phyloP scores from a whole-genome alignment of 2,329 filamentous ascomycete genomes.

The Ophiocordyceps camponoti-rufipedis region DNA sequence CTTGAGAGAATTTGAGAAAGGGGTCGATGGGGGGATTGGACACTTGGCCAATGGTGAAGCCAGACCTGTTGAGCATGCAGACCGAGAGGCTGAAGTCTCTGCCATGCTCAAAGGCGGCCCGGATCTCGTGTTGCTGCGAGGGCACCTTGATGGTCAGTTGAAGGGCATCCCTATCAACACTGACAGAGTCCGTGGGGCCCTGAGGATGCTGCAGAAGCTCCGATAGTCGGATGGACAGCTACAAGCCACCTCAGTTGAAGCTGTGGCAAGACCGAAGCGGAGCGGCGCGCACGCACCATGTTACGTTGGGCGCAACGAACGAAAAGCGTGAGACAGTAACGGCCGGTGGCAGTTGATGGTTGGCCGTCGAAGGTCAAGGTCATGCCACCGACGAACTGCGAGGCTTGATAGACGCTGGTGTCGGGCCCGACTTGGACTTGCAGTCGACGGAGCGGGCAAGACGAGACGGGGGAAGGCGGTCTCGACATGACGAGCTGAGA shows the following conservation, averaged over 20 bases:
- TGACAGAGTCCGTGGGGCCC: conserved; percentile 5
- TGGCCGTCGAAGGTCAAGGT: conserved; percentile 12
- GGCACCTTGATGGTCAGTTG: conserved; percentile 10
- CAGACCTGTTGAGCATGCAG: conserved; percentile 13
- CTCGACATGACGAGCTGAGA: conserved; percentile 6
- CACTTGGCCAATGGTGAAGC: conserved; percentile 10
- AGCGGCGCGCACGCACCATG: conserved; percentile 7
- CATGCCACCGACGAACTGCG: conserved; percentile 6
- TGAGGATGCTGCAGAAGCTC: conserved; percentile 7
- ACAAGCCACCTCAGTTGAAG: not conserved
- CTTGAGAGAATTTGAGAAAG: not conserved
- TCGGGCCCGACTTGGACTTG: conserved; percentile 10
- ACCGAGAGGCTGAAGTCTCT: conserved; percentile 15
- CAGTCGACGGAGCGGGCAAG: conserved; percentile 11
- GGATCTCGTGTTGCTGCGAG: conserved; percentile 8
- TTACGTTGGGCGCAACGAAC: conserved; percentile 7
- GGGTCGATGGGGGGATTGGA: not conserved
- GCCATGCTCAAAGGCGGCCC: conserved; percentile 10
- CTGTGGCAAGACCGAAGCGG: not conserved
- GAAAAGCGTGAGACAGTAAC: conserved; percentile 9
- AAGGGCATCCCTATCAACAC: conserved; percentile 5
- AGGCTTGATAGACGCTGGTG: conserved; percentile 7
- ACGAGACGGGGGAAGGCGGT: conserved; percentile 11
- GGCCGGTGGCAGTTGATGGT: conserved; percentile 2
- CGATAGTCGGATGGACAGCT: conserved; percentile 13